phyloP scores from a whole-genome alignment of 2,329 filamentous ascomycete species.

The Chrysosporium keratinophilum region DNA sequence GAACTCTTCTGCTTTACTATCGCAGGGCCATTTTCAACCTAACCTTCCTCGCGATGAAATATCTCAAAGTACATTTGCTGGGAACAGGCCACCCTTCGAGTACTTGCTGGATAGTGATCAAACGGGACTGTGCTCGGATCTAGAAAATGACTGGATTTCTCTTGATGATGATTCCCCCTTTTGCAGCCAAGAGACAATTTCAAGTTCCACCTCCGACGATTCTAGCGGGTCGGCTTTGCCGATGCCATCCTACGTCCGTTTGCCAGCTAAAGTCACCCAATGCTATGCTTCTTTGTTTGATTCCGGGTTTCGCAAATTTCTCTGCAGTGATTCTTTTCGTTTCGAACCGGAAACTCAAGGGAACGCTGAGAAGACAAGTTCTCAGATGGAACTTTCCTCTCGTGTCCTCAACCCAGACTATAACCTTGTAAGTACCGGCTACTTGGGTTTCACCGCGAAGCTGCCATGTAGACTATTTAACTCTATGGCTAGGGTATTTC shows the following conservation, averaged over 20 bases:
- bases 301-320: conserved; percentile 20
- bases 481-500: conserved; percentile 24
- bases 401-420: conserved; percentile 26
- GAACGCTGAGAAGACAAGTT: conserved; percentile 10
- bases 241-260: background rate
- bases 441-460: background rate
- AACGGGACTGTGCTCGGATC: background rate
- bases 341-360: conserved; percentile 1
- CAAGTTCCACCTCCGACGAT: background rate
- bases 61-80: background rate
- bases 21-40: background rate
- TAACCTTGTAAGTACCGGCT: conserved; percentile 20
- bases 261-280: background rate
- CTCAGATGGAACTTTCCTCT: conserved; percentile 23
- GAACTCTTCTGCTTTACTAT: too few species aligned
- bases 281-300: conserved; percentile 20
- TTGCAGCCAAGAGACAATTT: conserved; percentile 15
- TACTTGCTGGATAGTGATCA: background rate
- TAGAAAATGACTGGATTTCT: conserved; percentile 10
- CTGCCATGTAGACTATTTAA: background rate
- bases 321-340: conserved; percentile 1
- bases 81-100: background rate
- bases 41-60: too few species aligned
- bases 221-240: conserved; percentile 7
- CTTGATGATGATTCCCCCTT: conserved; percentile 16